Evolutionary conservation across 1,284 basidiomycete species (phyloP).

Genomic region (Cutaneotrichosporon mucoides): DNA sequence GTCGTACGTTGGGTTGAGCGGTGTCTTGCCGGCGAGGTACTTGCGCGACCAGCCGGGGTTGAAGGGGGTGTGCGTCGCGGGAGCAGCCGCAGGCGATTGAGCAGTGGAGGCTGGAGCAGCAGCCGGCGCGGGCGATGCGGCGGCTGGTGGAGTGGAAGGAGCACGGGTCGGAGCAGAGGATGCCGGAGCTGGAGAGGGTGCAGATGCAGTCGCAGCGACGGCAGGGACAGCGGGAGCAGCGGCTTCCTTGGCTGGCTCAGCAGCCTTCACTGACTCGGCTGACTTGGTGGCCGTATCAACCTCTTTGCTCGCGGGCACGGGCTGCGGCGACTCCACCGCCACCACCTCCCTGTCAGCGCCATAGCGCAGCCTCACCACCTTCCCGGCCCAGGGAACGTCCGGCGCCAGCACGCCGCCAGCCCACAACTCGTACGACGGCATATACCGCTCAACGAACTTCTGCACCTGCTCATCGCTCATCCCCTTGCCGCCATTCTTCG

Average conservation of each 20-base stretch:
- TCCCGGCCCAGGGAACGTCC: conserved; percentile 29
- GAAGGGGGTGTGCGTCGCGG: conserved; percentile 18
- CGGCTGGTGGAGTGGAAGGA: background rate
- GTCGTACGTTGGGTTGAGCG: conserved; percentile 50
- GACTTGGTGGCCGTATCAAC: too few relatives aligned
- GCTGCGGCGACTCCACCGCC: conserved; percentile 11
- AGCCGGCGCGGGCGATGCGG: too few relatives aligned
- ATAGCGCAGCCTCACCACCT: conserved; percentile 30
- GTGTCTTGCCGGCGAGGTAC: conserved; percentile 49
- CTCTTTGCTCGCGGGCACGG: too few relatives aligned
- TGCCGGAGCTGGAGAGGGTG: background rate
- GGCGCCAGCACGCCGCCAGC: conserved; percentile 16
- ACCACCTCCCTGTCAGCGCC: conserved; percentile 37
- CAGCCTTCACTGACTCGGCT: too few relatives aligned
- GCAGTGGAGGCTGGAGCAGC: background rate
- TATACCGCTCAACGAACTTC: conserved; percentile 54
- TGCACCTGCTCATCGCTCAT: conserved; percentile 80
- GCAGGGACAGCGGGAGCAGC: background rate
- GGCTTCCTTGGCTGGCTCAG: too few relatives aligned
- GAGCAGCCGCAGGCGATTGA: background rate
- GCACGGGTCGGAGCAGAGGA: too few relatives aligned
- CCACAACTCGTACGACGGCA: conserved; percentile 39
- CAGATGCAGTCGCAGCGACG: background rate
- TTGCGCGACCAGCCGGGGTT: conserved; percentile 50
- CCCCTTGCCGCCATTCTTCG: conserved; percentile 70